phyloP scores from a whole-genome alignment of 306 rosid species.

The Vicia faba region DNA sequence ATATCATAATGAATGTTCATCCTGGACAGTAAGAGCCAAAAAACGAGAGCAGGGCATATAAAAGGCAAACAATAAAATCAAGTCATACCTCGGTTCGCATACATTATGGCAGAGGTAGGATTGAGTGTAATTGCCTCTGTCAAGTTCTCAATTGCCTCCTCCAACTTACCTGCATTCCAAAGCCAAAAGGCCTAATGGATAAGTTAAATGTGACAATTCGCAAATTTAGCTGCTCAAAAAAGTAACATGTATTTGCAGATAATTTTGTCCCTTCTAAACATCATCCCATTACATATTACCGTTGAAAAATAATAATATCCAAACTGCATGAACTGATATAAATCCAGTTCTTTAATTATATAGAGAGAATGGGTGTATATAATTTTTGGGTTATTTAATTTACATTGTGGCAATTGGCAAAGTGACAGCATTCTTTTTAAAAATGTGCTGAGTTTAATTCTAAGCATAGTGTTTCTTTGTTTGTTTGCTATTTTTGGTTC shows the following conservation, averaged over 20 bases:
- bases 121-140: slow-evolving; percentile 80
- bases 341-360: not conserved
- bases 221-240: not conserved
- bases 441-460: not conserved
- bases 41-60: not conserved
- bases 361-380: not conserved
- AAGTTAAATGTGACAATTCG: not conserved
- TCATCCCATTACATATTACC: not conserved
- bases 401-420: not conserved
- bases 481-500: not conserved
- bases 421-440: not conserved
- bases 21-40: slow-evolving; percentile 24
- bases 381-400: not conserved
- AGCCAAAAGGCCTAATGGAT: not conserved
- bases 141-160: slow-evolving; percentile 71
- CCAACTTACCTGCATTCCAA: slow-evolving; percentile 61
- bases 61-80: slow-evolving; percentile 13
- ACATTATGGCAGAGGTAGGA: slow-evolving; percentile 89
- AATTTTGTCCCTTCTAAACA: not conserved
- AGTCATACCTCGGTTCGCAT: slow-evolving; percentile 72
- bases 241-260: not conserved
- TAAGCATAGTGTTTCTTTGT: not conserved
- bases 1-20: not conserved
- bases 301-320: not conserved
- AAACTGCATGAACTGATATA: not conserved